These are phyloP conservation scores for Eustoma russellianum DNA, from an alignment of 257 asterid species.

Conservation along the genomic window DNA sequence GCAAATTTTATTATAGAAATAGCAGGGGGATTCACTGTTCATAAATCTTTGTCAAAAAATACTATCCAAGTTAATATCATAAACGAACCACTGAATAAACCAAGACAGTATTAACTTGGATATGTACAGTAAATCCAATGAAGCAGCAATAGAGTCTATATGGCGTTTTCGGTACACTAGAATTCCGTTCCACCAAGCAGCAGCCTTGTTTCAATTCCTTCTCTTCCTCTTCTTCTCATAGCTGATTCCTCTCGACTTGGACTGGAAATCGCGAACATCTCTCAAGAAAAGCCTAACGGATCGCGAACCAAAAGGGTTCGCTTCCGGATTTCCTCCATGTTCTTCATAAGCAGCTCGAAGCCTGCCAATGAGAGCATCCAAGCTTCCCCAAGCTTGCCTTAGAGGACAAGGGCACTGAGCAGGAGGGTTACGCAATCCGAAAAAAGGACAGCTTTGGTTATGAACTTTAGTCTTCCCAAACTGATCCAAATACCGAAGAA, in stretches of 20 bases:
- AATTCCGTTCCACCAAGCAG: neutral
- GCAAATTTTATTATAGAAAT: no score
- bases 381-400: constrained; percentile 38
- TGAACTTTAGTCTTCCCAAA: constrained; percentile 38
- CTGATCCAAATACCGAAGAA: constrained; percentile 29
- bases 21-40: no score
- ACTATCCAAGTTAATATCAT: no score
- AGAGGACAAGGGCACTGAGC: constrained; percentile 28
- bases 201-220: neutral
- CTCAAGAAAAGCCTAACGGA: constrained; percentile 25
- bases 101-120: neutral
- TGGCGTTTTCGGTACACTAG: neutral
- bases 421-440: constrained; percentile 25
- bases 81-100: no score
- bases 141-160: neutral
- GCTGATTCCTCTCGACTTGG: constrained; percentile 37
- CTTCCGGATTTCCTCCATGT: constrained; percentile 26
- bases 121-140: no score
- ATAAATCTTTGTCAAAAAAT: no score
- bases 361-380: constrained; percentile 31
- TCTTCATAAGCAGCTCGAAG: constrained; percentile 39
- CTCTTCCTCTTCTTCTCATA: constrained; percentile 35
- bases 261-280: constrained; percentile 34
- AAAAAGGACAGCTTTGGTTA: constrained; percentile 26
- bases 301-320: constrained; percentile 28